Percentiles rank a stretch among this genome's conserved stretches.
Conservation (phyloP, 2,329 filamentous ascomycete genomes). For the Clonostachys chloroleuca region DNA sequence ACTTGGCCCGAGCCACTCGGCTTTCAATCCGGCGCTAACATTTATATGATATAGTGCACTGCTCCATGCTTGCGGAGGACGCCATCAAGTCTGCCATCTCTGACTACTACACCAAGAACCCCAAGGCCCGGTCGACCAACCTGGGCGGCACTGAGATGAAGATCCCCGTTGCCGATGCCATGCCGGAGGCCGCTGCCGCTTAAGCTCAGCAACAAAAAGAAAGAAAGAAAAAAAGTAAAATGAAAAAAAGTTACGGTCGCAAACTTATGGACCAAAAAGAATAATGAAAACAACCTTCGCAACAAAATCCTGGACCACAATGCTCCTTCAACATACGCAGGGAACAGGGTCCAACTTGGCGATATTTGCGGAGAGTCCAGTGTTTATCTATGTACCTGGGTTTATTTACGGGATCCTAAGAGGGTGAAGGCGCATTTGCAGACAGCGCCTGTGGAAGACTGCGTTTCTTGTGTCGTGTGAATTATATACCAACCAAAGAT, state of each 20-base stretch:
- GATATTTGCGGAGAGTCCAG: neutral
- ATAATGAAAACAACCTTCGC: neutral
- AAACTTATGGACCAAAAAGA: neutral
- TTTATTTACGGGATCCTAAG: too few species aligned
- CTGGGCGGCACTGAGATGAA: conserved; percentile 62
- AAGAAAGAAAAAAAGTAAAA: neutral
- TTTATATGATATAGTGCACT: conserved; percentile 60
- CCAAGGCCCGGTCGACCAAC: conserved; percentile 55
- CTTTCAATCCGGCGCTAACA: neutral
- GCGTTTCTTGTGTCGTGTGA: neutral
- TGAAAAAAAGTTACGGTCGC: neutral
- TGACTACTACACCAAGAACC: conserved; percentile 81
- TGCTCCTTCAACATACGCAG: neutral
- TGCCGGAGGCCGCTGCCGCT: conserved; percentile 2
- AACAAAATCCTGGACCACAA: neutral
- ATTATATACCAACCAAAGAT: neutral
- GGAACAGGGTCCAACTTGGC: neutral
- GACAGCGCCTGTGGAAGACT: too few species aligned
- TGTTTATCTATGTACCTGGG: neutral
- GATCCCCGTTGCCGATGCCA: conserved; percentile 3
- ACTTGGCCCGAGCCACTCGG: neutral
- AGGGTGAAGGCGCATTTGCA: too few species aligned
- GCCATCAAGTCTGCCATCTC: conserved; percentile 88
- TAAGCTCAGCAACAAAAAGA: neutral
- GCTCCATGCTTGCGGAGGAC: conserved; percentile 88